phyloP scores from a whole-genome alignment of 148 eudicot genomes.

The Gaultheria prostrata region DNA sequence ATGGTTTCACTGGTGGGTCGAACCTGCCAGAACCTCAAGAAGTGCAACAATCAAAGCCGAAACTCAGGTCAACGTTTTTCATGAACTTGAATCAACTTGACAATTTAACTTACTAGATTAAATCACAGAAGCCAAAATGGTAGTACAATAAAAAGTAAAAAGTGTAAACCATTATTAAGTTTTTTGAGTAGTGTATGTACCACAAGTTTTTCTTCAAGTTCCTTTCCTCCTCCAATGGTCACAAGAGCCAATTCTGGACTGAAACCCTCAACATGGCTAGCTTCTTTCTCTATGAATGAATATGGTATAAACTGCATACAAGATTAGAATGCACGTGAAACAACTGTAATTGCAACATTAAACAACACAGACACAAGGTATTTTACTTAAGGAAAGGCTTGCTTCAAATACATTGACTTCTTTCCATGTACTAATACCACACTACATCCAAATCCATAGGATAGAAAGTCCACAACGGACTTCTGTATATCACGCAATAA shows the following conservation, averaged over 20 bases:
- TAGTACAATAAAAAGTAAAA: not conserved
- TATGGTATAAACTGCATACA: constrained; percentile 87
- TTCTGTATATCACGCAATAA: not conserved
- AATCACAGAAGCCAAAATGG: not conserved
- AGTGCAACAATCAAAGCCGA: constrained; percentile 81
- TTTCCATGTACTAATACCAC: not conserved
- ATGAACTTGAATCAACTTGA: constrained; percentile 13
- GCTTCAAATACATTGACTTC: not conserved
- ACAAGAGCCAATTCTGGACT: constrained; percentile 98
- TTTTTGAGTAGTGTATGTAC: constrained; percentile 37
- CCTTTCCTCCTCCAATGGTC: constrained; percentile 98
- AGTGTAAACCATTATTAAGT: not conserved
- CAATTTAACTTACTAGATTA: not conserved
- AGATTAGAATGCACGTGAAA: constrained; percentile 4
- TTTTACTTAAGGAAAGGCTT: not conserved
- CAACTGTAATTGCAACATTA: not conserved
- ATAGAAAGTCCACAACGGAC: not conserved
- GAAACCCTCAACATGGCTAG: constrained; percentile 98
- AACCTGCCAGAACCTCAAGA: constrained; percentile 99
- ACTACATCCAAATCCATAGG: not conserved
- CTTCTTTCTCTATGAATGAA: constrained; percentile 98
- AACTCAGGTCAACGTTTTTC: constrained; percentile 42
- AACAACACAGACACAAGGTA: not conserved
- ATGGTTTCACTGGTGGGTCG: constrained; percentile 99
- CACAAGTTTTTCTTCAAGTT: constrained; percentile 99